Base-by-base conservation (phyloP, 192 early-diverging fungal genomes). In the Rhizoclosmatium globosum region DNA sequence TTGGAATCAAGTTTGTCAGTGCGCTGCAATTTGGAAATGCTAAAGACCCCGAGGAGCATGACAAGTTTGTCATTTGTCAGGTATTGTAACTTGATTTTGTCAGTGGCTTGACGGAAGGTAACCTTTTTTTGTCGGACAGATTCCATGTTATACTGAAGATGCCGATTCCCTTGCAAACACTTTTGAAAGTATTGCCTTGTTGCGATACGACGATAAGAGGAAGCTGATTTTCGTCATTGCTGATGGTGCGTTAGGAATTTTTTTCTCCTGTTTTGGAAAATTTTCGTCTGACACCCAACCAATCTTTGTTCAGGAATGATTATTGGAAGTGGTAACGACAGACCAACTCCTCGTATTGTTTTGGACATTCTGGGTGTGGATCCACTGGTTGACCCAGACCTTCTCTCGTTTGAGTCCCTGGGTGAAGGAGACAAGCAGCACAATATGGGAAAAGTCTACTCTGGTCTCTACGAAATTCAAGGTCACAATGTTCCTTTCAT, bases 381-480 rank as follows among this genome's bases (percentile, higher is more conserved):
- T 81, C 92, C 93, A 43, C 82, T 74, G 60, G 56, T 77, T 50
- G 84, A 92, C 64, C 89, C 92, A 2, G 91, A 93, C 50, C 89
- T 94, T 17, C 82, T 94, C 71, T 87, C 89, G 0, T 99, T 95
- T 89, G 85, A 92, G 66, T 94, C 95, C 17, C 85, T 99, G 11
- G 97, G 95, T 50, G 96, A 97, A 79, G 96, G 96, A 60, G 88
- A 87, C 57, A 92, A 92, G 85, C 96, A 96, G 82, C 89, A 93
- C 83, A 99, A 99, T 84, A 95, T 95, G 91, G 97, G 21, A 90
- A 96, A 98, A 85, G 93, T 99, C 39, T 99, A 99, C 83, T 97
- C 95, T 58, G 97, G 97, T 56, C 84, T 98, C 44, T 96, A 97
- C 81, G 95, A 97, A 79, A 86, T 91, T 74, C 91, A 93, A 64